These are phyloP conservation scores for Xerocomus minutiporus DNA, from an alignment of 1,284 basidiomycete genomes.

Conservation along the genomic window DNA sequence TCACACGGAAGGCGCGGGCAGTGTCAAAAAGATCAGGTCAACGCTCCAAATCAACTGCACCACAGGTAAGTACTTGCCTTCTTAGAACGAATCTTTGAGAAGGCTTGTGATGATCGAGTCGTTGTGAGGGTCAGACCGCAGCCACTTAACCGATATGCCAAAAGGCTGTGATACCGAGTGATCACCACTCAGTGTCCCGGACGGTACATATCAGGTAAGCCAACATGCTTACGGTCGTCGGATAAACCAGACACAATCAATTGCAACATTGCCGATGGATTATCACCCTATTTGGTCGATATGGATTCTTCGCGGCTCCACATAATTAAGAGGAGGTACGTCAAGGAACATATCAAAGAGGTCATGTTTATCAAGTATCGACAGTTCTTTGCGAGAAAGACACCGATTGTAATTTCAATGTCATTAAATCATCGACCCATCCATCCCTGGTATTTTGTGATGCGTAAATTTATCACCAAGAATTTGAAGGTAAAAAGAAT, in stretches of 20 bases:
- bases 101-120: background rate
- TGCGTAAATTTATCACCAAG: slow-evolving; percentile 12
- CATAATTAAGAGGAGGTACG: slow-evolving; percentile 15
- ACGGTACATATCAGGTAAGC: too few relatives aligned
- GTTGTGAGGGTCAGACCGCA: too few relatives aligned
- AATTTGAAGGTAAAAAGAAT: slow-evolving; percentile 12
- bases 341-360: slow-evolving; percentile 13
- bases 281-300: slow-evolving; percentile 12
- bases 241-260: background rate
- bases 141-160: too few relatives aligned
- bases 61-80: too few relatives aligned
- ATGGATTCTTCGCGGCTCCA: slow-evolving; percentile 9
- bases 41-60: background rate
- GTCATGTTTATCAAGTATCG: slow-evolving; percentile 3
- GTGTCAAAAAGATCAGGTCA: background rate
- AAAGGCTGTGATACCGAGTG: too few relatives aligned
- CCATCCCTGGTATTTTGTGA: slow-evolving; percentile 47
- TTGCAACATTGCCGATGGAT: too few relatives aligned
- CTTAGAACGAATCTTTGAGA: background rate
- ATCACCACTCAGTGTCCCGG: too few relatives aligned
- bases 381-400: slow-evolving; percentile 3
- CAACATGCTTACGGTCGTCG: too few relatives aligned
- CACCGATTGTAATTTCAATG: slow-evolving; percentile 2
- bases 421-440: slow-evolving; percentile 49
- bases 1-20: slow-evolving; percentile 12